Evolutionary conservation across 1,284 basidiomycete species (phyloP).

Genomic region (Trichosporon sp.): DNA sequence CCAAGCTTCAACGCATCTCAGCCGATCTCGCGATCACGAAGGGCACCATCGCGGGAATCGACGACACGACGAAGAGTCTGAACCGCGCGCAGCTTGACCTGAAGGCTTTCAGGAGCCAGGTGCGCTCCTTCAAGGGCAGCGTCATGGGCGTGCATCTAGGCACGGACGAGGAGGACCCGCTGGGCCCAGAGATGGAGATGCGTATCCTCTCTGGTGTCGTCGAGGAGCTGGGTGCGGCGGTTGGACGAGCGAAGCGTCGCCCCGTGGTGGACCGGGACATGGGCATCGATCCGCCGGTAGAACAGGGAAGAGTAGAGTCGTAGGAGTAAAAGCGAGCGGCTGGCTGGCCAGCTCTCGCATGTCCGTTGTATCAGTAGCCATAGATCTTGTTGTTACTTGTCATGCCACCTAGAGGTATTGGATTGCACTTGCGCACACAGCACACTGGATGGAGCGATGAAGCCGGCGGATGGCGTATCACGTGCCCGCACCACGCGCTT

Average conservation of each 20-base stretch:
- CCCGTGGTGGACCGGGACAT: conserved; percentile 7
- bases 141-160: conserved; percentile 53
- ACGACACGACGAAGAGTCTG: conserved; percentile 35
- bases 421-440: too few relatives aligned
- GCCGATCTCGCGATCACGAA: conserved; percentile 44
- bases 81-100: conserved; percentile 40
- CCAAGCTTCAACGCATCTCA: conserved; percentile 38
- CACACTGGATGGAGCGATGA: too few relatives aligned
- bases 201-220: conserved; percentile 33
- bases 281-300: conserved; percentile 14
- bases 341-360: background rate
- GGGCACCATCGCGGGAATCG: conserved; percentile 40
- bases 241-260: conserved; percentile 28
- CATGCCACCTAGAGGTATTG: background rate
- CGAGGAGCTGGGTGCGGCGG: conserved; percentile 26
- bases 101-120: conserved; percentile 46
- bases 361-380: background rate
- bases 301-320: background rate
- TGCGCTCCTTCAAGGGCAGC: conserved; percentile 46
- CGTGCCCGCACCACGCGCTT: background rate
- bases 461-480: background rate
- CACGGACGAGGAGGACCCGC: conserved; percentile 31
- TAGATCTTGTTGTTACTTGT: background rate
- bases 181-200: conserved; percentile 47
- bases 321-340: background rate